These are phyloP conservation scores for Arthroderma sp. DNA, from an alignment of 2,329 filamentous ascomycete species.

Conservation along the genomic window DNA sequence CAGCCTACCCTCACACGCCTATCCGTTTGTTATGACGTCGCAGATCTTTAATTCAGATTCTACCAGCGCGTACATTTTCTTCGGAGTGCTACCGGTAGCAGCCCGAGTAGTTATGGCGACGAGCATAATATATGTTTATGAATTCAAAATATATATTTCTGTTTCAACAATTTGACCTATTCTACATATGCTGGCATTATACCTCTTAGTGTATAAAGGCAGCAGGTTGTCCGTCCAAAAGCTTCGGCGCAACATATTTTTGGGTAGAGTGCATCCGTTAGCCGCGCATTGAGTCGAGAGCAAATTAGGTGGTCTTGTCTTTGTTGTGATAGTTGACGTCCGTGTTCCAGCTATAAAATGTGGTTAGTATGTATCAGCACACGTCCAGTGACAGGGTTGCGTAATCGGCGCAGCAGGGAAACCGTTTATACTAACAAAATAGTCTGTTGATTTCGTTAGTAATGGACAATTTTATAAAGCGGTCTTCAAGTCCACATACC, in stretches of 20 bases:
- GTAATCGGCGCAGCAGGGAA: background rate
- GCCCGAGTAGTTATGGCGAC: no score
- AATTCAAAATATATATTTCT: conserved; percentile 2
- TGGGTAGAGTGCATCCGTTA: background rate
- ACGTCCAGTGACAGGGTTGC: background rate
- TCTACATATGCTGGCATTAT: background rate
- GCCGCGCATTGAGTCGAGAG: background rate
- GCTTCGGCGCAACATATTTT: background rate
- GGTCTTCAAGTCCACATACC: conserved; percentile 40
- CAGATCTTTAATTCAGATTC: no score
- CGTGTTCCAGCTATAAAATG: conserved; percentile 66
- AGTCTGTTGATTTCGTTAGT: background rate
- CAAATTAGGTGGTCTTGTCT: conserved; percentile 49
- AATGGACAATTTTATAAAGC: background rate
- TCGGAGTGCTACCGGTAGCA: no score
- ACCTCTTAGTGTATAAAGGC: background rate
- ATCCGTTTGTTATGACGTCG: no score
- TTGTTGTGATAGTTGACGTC: conserved; percentile 95
- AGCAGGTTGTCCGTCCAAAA: background rate
- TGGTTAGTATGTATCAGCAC: conserved; percentile 8
- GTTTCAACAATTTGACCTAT: conserved; percentile 3
- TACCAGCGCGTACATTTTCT: no score
- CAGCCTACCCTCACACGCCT: no score
- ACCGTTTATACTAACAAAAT: background rate
- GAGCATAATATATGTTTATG: background rate